Percentiles rank a stretch among this genome's conserved stretches.
Evolutionary conservation across 2,329 filamentous ascomycete species (phyloP).

Genomic region (Scedosporium boydii): DNA sequence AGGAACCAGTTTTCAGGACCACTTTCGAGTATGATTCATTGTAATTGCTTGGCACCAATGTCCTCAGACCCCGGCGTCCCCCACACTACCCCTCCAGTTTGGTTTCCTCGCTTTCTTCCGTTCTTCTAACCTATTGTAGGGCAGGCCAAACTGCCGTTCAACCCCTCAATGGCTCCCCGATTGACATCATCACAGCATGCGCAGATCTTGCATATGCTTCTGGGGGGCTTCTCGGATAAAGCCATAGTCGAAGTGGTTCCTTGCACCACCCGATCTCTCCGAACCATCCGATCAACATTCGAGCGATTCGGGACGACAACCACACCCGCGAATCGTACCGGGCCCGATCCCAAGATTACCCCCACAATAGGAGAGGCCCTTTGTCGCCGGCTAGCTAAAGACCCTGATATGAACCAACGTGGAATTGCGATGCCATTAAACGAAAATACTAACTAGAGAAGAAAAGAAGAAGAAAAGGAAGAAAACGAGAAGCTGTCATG

Average conservation of each 20-base stretch:
- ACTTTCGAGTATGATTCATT: too few species aligned
- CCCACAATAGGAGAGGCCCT: neutral
- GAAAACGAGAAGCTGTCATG: too few species aligned
- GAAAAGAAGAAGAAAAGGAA: too few species aligned
- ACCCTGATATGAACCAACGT: constrained; percentile 1
- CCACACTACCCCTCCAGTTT: too few species aligned
- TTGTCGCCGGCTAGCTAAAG: neutral
- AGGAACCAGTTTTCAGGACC: too few species aligned
- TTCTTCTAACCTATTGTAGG: too few species aligned
- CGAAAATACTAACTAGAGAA: too few species aligned
- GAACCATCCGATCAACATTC: neutral
- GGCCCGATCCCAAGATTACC: constrained; percentile 2
- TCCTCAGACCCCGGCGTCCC: too few species aligned
- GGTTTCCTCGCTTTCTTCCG: too few species aligned
- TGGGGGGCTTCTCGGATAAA: neutral
- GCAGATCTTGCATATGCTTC: neutral
- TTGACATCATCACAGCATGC: neutral
- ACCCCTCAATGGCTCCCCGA: neutral
- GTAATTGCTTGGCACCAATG: too few species aligned
- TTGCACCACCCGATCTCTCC: neutral
- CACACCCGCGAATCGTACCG: neutral
- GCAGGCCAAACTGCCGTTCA: too few species aligned
- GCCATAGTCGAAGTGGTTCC: neutral
- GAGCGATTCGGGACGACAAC: neutral
- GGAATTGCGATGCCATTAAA: neutral